Percentiles rank a stretch among this genome's conserved stretches.
phyloP scores from a whole-genome alignment of 192 early-diverging fungal species.

The Coemansia asiatica region DNA sequence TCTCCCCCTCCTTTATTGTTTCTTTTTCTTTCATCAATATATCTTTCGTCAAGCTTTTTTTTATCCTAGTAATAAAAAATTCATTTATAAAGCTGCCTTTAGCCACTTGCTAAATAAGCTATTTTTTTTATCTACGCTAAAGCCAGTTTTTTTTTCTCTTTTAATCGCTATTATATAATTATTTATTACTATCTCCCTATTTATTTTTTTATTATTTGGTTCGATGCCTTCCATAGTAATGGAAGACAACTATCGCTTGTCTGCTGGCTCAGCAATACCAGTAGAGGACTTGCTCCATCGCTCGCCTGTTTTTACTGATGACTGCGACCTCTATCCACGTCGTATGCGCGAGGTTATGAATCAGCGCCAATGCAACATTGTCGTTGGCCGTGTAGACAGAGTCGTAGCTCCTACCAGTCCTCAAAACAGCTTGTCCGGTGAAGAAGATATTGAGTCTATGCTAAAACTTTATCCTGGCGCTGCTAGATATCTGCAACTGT shows the following conservation, averaged over 20 bases:
- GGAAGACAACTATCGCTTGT: conserved; percentile 3
- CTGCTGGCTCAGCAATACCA: neutral
- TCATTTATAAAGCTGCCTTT: neutral
- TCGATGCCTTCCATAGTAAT: conserved; percentile 34
- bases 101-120: neutral
- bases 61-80: too few species aligned
- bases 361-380: conserved; percentile 18
- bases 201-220: neutral
- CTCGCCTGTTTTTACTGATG: conserved; percentile 42
- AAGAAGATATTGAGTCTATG: conserved; percentile 18
- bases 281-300: conserved; percentile 21
- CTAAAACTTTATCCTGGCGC: conserved; percentile 34
- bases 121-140: conserved; percentile 1
- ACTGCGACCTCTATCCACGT: conserved; percentile 51
- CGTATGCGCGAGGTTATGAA: conserved; percentile 48
- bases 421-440: neutral
- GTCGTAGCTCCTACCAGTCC: neutral
- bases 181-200: neutral
- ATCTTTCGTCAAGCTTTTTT: too few species aligned
- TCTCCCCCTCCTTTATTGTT: too few species aligned
- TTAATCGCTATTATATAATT: neutral
- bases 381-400: neutral
- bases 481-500: conserved; percentile 19
- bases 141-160: neutral
- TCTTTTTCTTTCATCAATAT: too few species aligned